Conservation (phyloP, 495 filamentous ascomycete genomes). For the Penicillium parvum region DNA sequence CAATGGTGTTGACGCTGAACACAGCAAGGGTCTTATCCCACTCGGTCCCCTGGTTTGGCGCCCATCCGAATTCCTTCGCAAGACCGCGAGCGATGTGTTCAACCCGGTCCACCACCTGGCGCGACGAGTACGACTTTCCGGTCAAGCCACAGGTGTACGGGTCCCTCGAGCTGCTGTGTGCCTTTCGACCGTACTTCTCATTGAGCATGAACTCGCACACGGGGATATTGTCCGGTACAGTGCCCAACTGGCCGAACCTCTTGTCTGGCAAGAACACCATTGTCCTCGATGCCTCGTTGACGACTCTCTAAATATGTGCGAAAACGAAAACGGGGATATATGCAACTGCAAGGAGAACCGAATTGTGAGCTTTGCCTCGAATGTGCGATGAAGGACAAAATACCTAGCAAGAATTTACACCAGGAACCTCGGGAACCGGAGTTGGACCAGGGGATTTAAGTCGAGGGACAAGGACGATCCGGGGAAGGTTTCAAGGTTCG, state of each 20-base stretch:
- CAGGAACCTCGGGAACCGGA: neutral
- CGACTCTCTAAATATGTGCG: neutral
- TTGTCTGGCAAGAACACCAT: conserved; percentile 80
- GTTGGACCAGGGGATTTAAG: no score
- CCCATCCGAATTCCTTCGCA: conserved; percentile 69
- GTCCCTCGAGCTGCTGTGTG: conserved; percentile 58
- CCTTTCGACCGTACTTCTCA: conserved; percentile 65
- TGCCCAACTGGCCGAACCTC: conserved; percentile 64
- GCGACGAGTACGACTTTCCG: conserved; percentile 63
- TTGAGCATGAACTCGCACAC: conserved; percentile 76
- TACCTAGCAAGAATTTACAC: neutral
- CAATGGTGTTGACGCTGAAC: conserved; percentile 80
- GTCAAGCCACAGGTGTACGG: conserved; percentile 81
- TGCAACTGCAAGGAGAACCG: neutral
- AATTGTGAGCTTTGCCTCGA: neutral
- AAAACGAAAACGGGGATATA: neutral
- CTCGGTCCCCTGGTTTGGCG: conserved; percentile 67
- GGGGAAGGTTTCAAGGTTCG: neutral
- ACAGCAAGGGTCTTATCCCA: conserved; percentile 83
- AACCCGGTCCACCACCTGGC: conserved; percentile 62
- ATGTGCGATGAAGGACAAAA: neutral
- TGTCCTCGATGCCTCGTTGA: conserved; percentile 10
- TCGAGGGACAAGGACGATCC: no score
- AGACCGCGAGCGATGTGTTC: conserved; percentile 67
- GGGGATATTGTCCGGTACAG: conserved; percentile 70